Conservation (phyloP, 208 protist genomes). For the Leishmania braziliensis region DNA sequence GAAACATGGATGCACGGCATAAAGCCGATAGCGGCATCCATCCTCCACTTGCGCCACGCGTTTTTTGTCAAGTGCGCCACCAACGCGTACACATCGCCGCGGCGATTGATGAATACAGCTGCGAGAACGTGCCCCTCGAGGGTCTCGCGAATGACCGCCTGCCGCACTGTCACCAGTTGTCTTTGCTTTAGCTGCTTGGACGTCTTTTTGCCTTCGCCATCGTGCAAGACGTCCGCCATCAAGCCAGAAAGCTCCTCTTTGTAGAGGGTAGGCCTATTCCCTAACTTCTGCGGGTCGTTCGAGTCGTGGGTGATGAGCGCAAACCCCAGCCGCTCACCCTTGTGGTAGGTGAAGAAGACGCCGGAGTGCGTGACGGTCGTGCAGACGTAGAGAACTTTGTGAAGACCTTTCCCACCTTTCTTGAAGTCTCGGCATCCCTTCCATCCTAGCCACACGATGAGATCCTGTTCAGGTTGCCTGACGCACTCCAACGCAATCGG, state of each 20-base stretch:
- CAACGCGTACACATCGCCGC: slow-evolving; percentile 35
- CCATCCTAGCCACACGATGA: slow-evolving; percentile 21
- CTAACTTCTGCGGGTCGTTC: background rate
- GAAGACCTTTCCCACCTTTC: slow-evolving; percentile 10
- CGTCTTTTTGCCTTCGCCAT: background rate
- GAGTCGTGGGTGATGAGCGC: slow-evolving; percentile 13
- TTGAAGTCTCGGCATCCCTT: slow-evolving; percentile 17
- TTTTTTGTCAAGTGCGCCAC: slow-evolving; percentile 33
- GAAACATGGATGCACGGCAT: slow-evolving; percentile 38
- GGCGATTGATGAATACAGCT: slow-evolving; percentile 23
- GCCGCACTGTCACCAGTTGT: slow-evolving; percentile 29
- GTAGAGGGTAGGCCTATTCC: background rate
- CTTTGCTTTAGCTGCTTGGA: background rate
- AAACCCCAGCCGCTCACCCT: slow-evolving; percentile 14
- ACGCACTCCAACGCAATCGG: slow-evolving; percentile 19
- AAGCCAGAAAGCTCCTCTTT: slow-evolving; percentile 8
- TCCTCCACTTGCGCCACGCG: slow-evolving; percentile 45
- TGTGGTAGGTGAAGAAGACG: slow-evolving; percentile 23
- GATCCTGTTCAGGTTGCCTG: slow-evolving; percentile 23
- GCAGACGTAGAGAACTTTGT: slow-evolving; percentile 25
- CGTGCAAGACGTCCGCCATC: slow-evolving; percentile 2
- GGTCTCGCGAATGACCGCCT: slow-evolving; percentile 40
- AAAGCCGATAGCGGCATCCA: slow-evolving; percentile 21
- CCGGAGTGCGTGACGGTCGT: slow-evolving; percentile 14
- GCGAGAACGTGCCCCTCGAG: slow-evolving; percentile 38